These are phyloP conservation scores for Cinnamomum chago DNA, from an alignment of 164 flowering plant species.

Conservation along the genomic window DNA sequence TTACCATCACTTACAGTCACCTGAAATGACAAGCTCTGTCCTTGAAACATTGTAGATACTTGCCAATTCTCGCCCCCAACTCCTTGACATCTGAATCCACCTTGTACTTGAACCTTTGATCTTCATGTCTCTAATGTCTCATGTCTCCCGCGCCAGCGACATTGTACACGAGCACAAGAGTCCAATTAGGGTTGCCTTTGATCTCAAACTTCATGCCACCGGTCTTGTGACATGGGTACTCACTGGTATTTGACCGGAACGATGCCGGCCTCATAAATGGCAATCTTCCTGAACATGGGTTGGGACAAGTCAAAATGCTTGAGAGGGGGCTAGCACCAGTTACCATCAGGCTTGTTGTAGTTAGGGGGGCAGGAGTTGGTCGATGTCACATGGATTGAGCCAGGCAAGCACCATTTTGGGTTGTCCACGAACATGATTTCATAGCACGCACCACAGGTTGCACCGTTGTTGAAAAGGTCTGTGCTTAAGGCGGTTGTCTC, in stretches of 20 bases:
- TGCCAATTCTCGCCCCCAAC: constrained; percentile 32
- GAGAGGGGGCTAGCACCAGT: constrained; percentile 31
- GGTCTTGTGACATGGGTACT: constrained; percentile 5
- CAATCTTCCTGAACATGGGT: constrained; percentile 24
- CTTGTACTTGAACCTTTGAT: constrained; percentile 15
- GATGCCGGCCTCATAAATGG: constrained; percentile 12
- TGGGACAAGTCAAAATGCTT: constrained; percentile 27
- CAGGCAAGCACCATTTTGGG: constrained; percentile 9
- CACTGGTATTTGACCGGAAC: constrained; percentile 18
- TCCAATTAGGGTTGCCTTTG: constrained; percentile 12
- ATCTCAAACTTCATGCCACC: constrained; percentile 18
- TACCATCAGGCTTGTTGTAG: constrained; percentile 6
- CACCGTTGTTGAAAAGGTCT: constrained; percentile 25
- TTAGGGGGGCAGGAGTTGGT: constrained; percentile 32
- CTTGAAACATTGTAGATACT: background rate
- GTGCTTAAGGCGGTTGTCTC: constrained; percentile 35
- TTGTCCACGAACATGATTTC: constrained; percentile 20
- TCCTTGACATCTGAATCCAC: constrained; percentile 17
- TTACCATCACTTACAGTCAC: constrained; percentile 11
- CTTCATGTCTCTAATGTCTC: constrained; percentile 7
- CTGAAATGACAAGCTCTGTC: constrained; percentile 18
- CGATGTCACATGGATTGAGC: constrained; percentile 18
- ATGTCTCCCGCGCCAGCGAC: constrained; percentile 20
- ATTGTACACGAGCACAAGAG: constrained; percentile 18
- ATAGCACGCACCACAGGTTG: constrained; percentile 25